Conservation (phyloP, 352 stramenopile genomes). For the Globisporangium splendens region DNA sequence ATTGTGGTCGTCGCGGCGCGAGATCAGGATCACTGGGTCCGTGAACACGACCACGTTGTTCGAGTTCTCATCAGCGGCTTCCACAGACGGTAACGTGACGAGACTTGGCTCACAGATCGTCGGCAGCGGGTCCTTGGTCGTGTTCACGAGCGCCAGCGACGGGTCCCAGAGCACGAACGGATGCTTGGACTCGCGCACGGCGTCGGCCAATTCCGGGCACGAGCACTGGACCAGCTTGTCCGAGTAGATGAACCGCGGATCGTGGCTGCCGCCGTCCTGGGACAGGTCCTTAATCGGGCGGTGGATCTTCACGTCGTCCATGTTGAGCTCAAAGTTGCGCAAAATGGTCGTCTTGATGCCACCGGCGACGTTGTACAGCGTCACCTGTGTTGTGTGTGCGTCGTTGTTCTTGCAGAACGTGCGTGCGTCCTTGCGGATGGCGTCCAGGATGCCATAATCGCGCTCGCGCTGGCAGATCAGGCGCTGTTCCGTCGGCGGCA, state of each 20-base stretch:
- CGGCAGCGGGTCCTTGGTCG: constrained; percentile 4
- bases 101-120: constrained; percentile 6
- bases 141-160: constrained; percentile 3
- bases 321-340: constrained; percentile 46
- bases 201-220: constrained; percentile 5
- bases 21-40: constrained; percentile 11
- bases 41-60: constrained; percentile 4
- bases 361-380: constrained; percentile 23
- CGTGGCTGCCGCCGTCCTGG: constrained; percentile 29
- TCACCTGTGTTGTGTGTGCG: constrained; percentile 27
- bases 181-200: not conserved
- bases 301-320: constrained; percentile 23
- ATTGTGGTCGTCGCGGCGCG: constrained; percentile 31
- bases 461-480: constrained; percentile 6
- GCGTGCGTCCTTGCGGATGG: constrained; percentile 16
- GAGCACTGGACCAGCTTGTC: constrained; percentile 15
- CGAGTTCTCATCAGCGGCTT: not conserved
- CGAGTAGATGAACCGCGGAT: constrained; percentile 26
- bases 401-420: constrained; percentile 14
- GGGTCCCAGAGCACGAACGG: constrained; percentile 11
- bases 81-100: not conserved
- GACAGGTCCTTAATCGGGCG: constrained; percentile 23
- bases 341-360: constrained; percentile 32
- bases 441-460: constrained; percentile 4
- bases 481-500: not conserved